These are phyloP conservation scores for Metschnikowia borealis DNA, from an alignment of 805 yeast species.

Conservation along the genomic window DNA sequence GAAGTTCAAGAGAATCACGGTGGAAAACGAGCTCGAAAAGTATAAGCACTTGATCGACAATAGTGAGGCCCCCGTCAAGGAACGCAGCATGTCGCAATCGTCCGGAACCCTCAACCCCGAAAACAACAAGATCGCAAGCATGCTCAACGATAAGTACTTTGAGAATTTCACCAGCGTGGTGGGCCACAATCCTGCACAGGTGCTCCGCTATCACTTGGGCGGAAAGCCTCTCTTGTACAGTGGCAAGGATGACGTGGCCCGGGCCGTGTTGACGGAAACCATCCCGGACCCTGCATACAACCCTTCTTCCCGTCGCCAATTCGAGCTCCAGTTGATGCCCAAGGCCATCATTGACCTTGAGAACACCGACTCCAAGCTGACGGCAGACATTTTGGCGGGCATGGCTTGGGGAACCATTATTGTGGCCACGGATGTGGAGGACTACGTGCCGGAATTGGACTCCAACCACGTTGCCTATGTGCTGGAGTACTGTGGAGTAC, in stretches of 20 bases:
- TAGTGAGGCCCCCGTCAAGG: slow-evolving; percentile 31
- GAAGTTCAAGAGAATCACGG: slow-evolving; percentile 48
- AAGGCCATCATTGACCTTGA: slow-evolving; percentile 83
- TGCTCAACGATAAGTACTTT: slow-evolving; percentile 73
- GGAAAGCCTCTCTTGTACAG: slow-evolving; percentile 77
- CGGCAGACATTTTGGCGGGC: slow-evolving; percentile 55
- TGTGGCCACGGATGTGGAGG: slow-evolving; percentile 72
- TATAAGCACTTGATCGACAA: slow-evolving; percentile 48
- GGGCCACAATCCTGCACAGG: slow-evolving; percentile 81
- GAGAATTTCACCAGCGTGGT: slow-evolving; percentile 72
- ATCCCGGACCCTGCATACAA: slow-evolving; percentile 61
- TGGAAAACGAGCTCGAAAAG: slow-evolving; percentile 49
- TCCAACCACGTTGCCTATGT: slow-evolving; percentile 70
- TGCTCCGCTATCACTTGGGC: slow-evolving; percentile 76
- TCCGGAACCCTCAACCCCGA: slow-evolving; percentile 19
- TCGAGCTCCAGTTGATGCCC: slow-evolving; percentile 94
- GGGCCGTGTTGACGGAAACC: slow-evolving; percentile 33
- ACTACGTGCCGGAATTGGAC: slow-evolving; percentile 55
- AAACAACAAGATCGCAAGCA: slow-evolving; percentile 38
- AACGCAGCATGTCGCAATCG: slow-evolving; percentile 14
- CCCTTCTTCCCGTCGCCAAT: slow-evolving; percentile 56
- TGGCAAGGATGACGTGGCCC: slow-evolving; percentile 52
- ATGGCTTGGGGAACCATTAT: slow-evolving; percentile 98
- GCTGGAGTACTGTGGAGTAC: slow-evolving; percentile 79
- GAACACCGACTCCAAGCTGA: slow-evolving; percentile 26